Evolutionary conservation across 139 green algal species (phyloP).

Genomic region (Marvania coccoides): DNA sequence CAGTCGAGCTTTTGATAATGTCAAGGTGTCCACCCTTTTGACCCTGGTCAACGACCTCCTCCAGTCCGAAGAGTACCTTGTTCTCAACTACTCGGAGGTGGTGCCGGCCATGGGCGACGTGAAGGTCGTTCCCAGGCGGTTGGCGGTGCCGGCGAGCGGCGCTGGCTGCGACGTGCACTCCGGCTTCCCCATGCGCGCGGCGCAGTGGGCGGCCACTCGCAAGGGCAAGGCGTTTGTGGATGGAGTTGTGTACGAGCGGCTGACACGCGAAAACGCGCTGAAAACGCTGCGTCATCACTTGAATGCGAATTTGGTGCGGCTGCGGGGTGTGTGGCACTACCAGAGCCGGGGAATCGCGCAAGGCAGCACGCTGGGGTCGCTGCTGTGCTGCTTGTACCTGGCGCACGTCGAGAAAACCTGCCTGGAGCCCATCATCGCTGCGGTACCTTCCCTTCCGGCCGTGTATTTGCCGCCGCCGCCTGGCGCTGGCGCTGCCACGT

Average conservation of each 20-base stretch:
- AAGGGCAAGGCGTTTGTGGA: conserved; percentile 26
- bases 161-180: neutral
- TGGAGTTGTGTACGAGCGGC: conserved; percentile 23
- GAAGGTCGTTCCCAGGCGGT: conserved; percentile 9
- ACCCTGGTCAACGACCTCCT: conserved; percentile 45
- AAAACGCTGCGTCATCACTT: conserved; percentile 64
- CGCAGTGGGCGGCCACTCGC: neutral
- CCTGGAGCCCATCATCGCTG: conserved; percentile 50
- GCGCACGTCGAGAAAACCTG: conserved; percentile 63
- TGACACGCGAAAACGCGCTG: conserved; percentile 28
- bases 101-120: conserved; percentile 36
- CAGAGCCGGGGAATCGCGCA: conserved; percentile 72
- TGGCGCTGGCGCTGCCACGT: neutral
- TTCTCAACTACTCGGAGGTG: conserved; percentile 50
- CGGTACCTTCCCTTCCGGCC: too few species aligned
- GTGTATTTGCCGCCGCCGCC: neutral
- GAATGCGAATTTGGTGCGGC: conserved; percentile 55
- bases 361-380: conserved; percentile 68
- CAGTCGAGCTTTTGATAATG: conserved; percentile 67
- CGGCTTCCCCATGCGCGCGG: neutral
- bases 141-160: conserved; percentile 7
- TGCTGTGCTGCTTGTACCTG: conserved; percentile 90
- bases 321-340: conserved; percentile 54
- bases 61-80: conserved; percentile 34
- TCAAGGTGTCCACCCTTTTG: conserved; percentile 46